phyloP scores from a whole-genome alignment of 768 basidiomycete species.

The Tulasnella sp. region DNA sequence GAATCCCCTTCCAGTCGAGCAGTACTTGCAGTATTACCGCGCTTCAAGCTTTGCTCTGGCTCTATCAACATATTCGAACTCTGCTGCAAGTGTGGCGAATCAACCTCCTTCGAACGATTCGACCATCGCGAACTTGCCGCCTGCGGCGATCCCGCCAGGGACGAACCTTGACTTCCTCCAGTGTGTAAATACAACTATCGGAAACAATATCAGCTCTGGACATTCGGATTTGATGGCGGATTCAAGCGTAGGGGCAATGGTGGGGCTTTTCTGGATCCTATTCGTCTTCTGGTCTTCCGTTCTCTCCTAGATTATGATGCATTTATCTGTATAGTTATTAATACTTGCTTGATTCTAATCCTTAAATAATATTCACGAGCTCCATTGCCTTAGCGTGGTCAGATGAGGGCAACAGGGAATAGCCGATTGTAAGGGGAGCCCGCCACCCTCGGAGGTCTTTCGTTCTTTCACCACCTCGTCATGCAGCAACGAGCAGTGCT shows the following conservation, averaged over 20 bases:
- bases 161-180: conserved; percentile 9
- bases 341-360: not conserved
- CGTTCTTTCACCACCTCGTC: too few relatives aligned
- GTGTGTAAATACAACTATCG: conserved; percentile 19
- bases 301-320: not conserved
- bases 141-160: conserved; percentile 10
- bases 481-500: too few relatives aligned
- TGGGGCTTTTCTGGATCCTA: not conserved
- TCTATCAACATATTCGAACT: conserved; percentile 9
- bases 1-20: conserved; percentile 9
- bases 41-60: conserved; percentile 17
- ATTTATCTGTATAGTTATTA: not conserved
- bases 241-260: not conserved
- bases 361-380: not conserved
- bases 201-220: conserved; percentile 7
- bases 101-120: conserved; percentile 13
- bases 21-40: conserved; percentile 19
- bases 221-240: not conserved
- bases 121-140: not conserved
- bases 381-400: too few relatives aligned
- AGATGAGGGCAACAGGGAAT: too few relatives aligned
- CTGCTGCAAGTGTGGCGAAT: conserved; percentile 1
- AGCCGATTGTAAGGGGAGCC: too few relatives aligned
- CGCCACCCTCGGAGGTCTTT: not conserved
- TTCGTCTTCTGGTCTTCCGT: not conserved